Percentiles rank a stretch among this genome's conserved stretches.
Evolutionary conservation across 2,329 filamentous ascomycete species (phyloP).

Genomic region (Talaromyces amestolkiae): DNA sequence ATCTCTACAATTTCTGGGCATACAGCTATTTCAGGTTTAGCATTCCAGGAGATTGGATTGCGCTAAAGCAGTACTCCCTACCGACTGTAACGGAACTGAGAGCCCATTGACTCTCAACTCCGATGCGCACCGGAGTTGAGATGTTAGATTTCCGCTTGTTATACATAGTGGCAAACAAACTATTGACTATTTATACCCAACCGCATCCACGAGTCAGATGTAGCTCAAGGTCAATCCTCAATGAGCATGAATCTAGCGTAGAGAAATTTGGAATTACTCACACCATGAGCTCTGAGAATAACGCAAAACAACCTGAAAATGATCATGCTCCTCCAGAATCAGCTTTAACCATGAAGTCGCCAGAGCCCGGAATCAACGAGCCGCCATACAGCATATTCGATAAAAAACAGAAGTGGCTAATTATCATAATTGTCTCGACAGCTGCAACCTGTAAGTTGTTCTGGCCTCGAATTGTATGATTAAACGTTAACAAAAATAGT

Average conservation of each 20-base stretch:
- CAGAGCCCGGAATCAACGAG: slow-evolving; percentile 14
- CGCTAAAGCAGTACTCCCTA: not conserved
- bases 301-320: not conserved
- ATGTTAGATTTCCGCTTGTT: not conserved
- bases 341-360: slow-evolving; percentile 1
- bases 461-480: not conserved
- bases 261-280: not conserved
- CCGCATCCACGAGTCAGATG: not conserved
- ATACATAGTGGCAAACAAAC: not conserved
- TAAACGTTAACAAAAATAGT: slow-evolving; percentile 23
- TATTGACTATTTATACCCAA: not conserved
- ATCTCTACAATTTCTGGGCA: not conserved
- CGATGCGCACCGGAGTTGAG: slow-evolving; percentile 5
- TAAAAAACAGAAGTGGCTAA: slow-evolving; percentile 48
- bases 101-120: not conserved
- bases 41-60: not conserved
- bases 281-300: not conserved
- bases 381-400: slow-evolving; percentile 53
- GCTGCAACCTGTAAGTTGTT: slow-evolving; percentile 50
- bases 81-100: not conserved
- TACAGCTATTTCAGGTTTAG: not conserved
- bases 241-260: not conserved
- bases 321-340: not conserved
- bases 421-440: slow-evolving; percentile 49
- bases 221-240: not conserved